These are phyloP conservation scores for Neoboletus magnificus DNA, from an alignment of 768 basidiomycete genomes.

Conservation along the genomic window DNA sequence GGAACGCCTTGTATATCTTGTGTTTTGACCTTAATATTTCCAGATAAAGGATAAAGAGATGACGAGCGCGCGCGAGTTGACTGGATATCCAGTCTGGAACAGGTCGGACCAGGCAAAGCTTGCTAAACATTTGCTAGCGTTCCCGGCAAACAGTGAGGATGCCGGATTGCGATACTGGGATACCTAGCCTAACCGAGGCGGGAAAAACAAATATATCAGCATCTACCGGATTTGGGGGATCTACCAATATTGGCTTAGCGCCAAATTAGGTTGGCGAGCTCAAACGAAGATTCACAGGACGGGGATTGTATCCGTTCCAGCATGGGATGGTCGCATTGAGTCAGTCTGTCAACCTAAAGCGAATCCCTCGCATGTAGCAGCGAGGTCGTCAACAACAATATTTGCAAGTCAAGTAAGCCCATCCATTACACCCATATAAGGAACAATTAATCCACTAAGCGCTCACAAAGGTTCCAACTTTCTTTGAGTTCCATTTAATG, in stretches of 20 bases:
- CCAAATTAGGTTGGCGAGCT: neutral
- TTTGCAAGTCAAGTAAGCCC: neutral
- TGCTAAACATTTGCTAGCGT: neutral
- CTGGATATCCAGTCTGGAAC: neutral
- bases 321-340: neutral
- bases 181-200: too few species aligned
- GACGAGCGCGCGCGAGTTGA: neutral
- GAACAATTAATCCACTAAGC: neutral
- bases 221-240: neutral
- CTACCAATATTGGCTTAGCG: neutral
- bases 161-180: neutral
- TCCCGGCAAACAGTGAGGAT: neutral
- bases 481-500: slow-evolving; percentile 6
- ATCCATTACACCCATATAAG: neutral
- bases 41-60: neutral
- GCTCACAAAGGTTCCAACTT: neutral
- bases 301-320: neutral
- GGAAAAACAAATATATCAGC: neutral
- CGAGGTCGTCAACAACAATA: neutral
- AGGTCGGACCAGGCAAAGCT: neutral
- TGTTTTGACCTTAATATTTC: neutral
- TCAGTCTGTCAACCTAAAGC: neutral
- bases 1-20: neutral
- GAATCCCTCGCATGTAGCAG: neutral
- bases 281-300: neutral